Conservation (phyloP, 345 rosid species). For the Barbarea vulgaris region DNA sequence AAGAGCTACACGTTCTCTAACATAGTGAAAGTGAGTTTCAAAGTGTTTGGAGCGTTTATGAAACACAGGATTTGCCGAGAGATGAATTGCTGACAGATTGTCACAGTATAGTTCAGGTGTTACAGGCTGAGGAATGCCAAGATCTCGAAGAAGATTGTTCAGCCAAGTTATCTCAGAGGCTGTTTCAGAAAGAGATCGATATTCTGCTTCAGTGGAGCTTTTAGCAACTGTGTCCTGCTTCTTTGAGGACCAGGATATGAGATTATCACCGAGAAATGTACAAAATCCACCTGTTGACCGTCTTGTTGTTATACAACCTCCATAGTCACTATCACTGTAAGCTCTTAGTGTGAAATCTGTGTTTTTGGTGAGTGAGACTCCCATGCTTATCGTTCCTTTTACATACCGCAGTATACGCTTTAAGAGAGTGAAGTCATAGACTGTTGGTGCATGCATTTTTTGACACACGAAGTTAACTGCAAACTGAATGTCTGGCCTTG, state of each 20-base stretch:
- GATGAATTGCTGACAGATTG: not conserved
- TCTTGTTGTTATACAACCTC: fast-evolving
- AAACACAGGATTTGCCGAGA: not conserved
- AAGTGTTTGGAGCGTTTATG: not conserved
- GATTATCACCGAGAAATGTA: fast-evolving
- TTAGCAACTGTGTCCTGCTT: not conserved
- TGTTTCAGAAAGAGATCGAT: not conserved
- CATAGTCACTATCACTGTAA: not conserved
- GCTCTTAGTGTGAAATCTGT: not conserved
- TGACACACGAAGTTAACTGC: not conserved
- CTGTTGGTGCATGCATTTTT: not conserved
- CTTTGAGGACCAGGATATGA: not conserved
- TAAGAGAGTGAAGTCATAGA: fast-evolving
- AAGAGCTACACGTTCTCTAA: not conserved
- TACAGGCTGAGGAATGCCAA: not conserved
- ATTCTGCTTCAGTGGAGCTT: not conserved
- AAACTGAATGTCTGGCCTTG: not conserved
- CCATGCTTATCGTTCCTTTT: not conserved
- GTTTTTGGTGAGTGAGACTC: fast-evolving
- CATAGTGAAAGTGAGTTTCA: not conserved
- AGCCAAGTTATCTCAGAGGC: not conserved
- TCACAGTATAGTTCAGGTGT: not conserved
- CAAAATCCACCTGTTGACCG: not conserved
- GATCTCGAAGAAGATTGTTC: not conserved
- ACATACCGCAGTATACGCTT: not conserved